These are phyloP conservation scores for Shiraia bambusicola DNA, from an alignment of 2,329 filamentous ascomycete species.

Conservation along the genomic window DNA sequence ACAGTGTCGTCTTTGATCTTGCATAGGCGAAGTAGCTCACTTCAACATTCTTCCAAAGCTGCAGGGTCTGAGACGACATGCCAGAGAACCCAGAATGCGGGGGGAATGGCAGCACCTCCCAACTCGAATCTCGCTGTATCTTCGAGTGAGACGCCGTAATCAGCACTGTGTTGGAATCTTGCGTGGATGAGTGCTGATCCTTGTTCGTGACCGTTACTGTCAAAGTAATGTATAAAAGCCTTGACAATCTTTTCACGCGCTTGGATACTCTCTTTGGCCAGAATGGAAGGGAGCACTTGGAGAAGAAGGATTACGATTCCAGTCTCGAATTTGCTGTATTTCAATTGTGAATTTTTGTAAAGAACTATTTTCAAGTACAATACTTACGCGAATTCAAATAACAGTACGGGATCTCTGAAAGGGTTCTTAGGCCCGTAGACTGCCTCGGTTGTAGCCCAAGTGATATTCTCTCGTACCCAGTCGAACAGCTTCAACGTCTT, in stretches of 20 bases:
- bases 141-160: constrained; percentile 28
- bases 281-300: constrained; percentile 3
- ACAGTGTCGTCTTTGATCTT: constrained; percentile 10
- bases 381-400: constrained; percentile 8
- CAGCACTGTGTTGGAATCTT: constrained; percentile 33
- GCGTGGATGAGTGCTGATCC: constrained; percentile 38
- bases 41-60: constrained; percentile 33
- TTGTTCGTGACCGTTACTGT: constrained; percentile 33
- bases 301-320: constrained; percentile 10
- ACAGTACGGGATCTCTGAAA: constrained; percentile 29
- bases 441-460: constrained; percentile 38
- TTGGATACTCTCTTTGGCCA: constrained; percentile 27
- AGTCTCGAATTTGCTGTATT: constrained; percentile 22
- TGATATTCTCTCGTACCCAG: constrained; percentile 34
- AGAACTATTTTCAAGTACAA: no score
- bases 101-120: constrained; percentile 44
- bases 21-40: constrained; percentile 33
- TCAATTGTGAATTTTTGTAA: no score
- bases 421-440: constrained; percentile 46
- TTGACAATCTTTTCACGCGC: constrained; percentile 36
- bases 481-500: constrained; percentile 7
- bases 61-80: constrained; percentile 36
- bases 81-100: constrained; percentile 45
- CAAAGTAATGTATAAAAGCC: constrained; percentile 44
- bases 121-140: constrained; percentile 46